phyloP scores from a whole-genome alignment of 1,284 basidiomycete genomes.

The Leccinum solheimii region DNA sequence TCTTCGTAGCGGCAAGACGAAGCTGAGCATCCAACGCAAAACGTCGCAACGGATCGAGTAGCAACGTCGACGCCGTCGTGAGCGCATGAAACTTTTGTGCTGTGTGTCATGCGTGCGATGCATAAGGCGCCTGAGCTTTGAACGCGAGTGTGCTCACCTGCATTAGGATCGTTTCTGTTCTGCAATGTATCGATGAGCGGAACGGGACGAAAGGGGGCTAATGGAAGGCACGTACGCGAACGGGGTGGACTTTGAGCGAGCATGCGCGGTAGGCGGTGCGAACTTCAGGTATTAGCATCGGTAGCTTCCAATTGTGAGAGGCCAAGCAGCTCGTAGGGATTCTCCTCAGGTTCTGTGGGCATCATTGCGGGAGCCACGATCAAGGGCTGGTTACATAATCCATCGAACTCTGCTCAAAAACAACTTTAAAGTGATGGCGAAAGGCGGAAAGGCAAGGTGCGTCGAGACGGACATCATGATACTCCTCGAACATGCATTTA shows the following conservation, averaged over 20 bases:
- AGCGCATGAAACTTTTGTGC: constrained; percentile 87
- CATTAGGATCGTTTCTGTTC: constrained; percentile 81
- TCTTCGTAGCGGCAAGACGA: constrained; percentile 68
- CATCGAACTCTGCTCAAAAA: neutral
- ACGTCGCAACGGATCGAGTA: constrained; percentile 81
- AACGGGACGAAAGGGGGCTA: neutral
- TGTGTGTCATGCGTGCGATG: neutral
- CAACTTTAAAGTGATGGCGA: constrained; percentile 31
- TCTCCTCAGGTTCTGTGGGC: constrained; percentile 48
- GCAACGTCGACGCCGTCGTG: constrained; percentile 81
- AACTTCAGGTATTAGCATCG: constrained; percentile 67
- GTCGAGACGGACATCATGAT: constrained; percentile 15
- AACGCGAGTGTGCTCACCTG: constrained; percentile 46
- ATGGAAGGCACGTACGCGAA: constrained; percentile 58
- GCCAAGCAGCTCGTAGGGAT: constrained; percentile 78
- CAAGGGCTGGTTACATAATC: neutral
- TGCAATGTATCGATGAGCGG: constrained; percentile 32
- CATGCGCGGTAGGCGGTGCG: constrained; percentile 80
- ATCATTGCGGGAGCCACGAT: constrained; percentile 12
- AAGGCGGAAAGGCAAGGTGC: constrained; percentile 55
- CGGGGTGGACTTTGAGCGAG: constrained; percentile 87
- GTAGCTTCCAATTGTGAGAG: constrained; percentile 62
- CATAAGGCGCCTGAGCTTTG: neutral
- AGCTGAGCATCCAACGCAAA: constrained; percentile 82
- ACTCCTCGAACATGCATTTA: constrained; percentile 2